Percentiles rank a stretch among this genome's conserved stretches.
These are phyloP conservation scores for Aureobasidium subglaciale DNA, from an alignment of 2,329 filamentous ascomycete genomes.

Conservation along the genomic window DNA sequence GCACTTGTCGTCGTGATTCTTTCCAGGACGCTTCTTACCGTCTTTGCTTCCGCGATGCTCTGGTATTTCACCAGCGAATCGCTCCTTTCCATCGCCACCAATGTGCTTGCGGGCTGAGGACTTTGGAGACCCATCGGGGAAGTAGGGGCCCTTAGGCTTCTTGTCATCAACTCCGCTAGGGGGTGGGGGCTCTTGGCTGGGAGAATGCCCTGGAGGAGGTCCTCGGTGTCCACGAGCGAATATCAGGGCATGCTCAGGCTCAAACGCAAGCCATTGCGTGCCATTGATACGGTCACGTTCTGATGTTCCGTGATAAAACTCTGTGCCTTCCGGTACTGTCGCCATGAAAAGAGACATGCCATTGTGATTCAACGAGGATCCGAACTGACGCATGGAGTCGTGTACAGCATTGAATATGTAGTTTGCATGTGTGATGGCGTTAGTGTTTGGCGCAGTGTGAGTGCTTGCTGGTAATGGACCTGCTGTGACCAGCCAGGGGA, in stretches of 20 bases:
- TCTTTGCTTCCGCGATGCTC: neutral
- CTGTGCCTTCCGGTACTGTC: slow-evolving; percentile 55
- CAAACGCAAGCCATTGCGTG: slow-evolving; percentile 68
- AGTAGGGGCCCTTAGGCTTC: neutral
- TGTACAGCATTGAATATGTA: slow-evolving; percentile 68
- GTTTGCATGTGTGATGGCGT: slow-evolving; percentile 35
- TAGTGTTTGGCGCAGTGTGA: neutral
- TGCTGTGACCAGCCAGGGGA: slow-evolving; percentile 1
- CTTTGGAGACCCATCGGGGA: neutral
- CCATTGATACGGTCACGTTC: slow-evolving; percentile 41
- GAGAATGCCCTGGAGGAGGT: neutral
- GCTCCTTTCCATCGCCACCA: neutral
- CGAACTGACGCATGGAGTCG: slow-evolving; percentile 67
- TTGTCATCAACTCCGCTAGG: neutral
- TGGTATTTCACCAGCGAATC: neutral
- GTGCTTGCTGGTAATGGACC: neutral
- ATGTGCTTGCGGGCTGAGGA: too few species aligned
- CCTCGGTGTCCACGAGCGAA: slow-evolving; percentile 45
- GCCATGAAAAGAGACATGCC: slow-evolving; percentile 66
- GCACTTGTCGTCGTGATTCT: neutral
- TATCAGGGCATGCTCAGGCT: slow-evolving; percentile 62
- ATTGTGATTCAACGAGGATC: slow-evolving; percentile 65
- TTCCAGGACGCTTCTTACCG: neutral
- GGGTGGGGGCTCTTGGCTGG: neutral
- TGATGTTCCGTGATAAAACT: slow-evolving; percentile 60